Conservation (phyloP, 2,329 filamentous ascomycete species). For the Acrocalymma vagum region DNA sequence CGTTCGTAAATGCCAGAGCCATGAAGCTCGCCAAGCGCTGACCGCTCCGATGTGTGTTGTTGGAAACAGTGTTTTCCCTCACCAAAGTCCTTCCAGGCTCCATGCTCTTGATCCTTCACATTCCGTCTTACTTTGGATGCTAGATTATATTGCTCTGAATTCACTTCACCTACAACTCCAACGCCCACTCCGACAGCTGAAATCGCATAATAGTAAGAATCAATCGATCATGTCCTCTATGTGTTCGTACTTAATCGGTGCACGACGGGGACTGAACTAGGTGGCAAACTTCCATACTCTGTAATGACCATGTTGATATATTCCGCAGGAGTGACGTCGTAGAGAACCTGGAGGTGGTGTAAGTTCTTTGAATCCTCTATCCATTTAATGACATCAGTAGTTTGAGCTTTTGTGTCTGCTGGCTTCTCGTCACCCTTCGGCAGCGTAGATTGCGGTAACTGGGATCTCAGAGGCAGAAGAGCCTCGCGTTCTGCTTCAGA, state of each 20-base stretch:
- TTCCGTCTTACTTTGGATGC: too few species aligned
- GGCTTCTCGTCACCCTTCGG: conserved; percentile 33
- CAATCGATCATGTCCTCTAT: too few species aligned
- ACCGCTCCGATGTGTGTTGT: too few species aligned
- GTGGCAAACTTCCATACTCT: conserved; percentile 86
- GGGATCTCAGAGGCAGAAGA: conserved; percentile 39
- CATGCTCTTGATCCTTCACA: too few species aligned
- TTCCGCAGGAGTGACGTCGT: conserved; percentile 88
- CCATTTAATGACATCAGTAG: conserved; percentile 46
- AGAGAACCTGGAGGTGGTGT: conserved; percentile 78
- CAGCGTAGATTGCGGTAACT: conserved; percentile 24
- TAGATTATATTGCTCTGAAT: too few species aligned
- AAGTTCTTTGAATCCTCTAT: conserved; percentile 51
- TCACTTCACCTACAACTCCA: too few species aligned
- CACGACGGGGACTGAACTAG: conserved; percentile 82
- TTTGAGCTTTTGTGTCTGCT: conserved; percentile 23
- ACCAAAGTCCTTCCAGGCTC: too few species aligned
- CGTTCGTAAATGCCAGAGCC: too few species aligned
- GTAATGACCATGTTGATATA: conserved; percentile 90
- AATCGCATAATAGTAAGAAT: too few species aligned
- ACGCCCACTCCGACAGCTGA: too few species aligned
- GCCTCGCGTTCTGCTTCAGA: conserved; percentile 42
- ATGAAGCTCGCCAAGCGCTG: too few species aligned
- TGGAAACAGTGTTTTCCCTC: too few species aligned
- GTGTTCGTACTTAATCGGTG: conserved; percentile 63